Evolutionary conservation across 805 yeast species (phyloP), one percentile per base, ranked within the genome.

Genomic region (Spathaspora boniae): DNA sequence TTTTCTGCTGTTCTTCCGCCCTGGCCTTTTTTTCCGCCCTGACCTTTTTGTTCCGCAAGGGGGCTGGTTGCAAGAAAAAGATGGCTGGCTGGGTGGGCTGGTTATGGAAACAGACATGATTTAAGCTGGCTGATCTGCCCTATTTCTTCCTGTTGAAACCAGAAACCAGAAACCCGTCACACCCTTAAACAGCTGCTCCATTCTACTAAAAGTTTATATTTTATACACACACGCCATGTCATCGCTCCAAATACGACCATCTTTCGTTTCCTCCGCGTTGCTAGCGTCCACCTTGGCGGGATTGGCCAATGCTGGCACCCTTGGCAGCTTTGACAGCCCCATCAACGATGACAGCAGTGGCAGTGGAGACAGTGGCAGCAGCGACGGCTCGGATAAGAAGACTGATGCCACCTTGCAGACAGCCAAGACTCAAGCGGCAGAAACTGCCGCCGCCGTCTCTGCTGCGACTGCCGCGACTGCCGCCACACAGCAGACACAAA

Each of bases 271-370:
- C 17, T 26, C 36, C 29, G 22, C 9, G 12, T 14, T 33, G 5
- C 11, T 38, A 17, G 15, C 33, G 3, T 38, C 35, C 6, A 26
- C 42, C 4, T 24, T 32, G 33, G 33, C n/a, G 9, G 36, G 33
- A 8, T 16, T 23, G n/a, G 16, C 29, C 18, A 17, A 14, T 22
- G n/a, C 29, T 2, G 35, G 21, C 29, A 22, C 16, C 15, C 28
- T 34, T 9, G 51, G 51, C 5, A 45, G 49, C 25, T 38, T 42
- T 31, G 53, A 36, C 33, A 36, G 32, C 8, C 23, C 9, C 9
- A 24, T 9, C 9, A 28, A 36, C 21, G 32, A 9, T 23, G 31
- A 31, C 4, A 37, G 32, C 29, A 31, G 25, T 15, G 23, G 16
- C 20, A 15, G 22, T 12, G 31, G 28, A 22, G 17, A n/a, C 16